A percentile compares a stretch with the other conserved stretches of the same genome.
Conservation (phyloP, 2,329 filamentous ascomycete genomes). For the Cordyceps tenuipes region DNA sequence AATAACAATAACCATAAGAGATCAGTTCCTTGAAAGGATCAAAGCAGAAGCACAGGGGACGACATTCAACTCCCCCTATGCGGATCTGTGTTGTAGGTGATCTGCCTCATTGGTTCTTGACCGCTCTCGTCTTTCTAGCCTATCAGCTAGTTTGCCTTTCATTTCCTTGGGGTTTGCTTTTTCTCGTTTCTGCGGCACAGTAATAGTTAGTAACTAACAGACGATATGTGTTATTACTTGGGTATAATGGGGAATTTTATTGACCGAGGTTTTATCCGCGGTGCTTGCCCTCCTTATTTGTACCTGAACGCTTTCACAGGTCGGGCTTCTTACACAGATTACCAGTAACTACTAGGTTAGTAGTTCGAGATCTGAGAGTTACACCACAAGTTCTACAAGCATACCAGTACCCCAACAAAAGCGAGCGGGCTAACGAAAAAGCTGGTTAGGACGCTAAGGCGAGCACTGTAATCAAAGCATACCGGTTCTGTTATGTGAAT, state of each 20-base stretch:
- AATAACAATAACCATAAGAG: no score
- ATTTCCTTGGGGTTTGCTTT: no score
- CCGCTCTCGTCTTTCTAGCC: no score
- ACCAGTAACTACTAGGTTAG: neutral
- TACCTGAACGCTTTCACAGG: neutral
- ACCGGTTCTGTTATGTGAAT: no score
- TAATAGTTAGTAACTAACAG: no score
- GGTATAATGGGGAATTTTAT: neutral
- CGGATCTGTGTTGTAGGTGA: no score
- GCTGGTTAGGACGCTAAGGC: neutral
- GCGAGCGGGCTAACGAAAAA: neutral
- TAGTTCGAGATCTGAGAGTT: neutral
- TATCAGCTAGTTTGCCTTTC: no score
- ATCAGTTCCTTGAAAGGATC: neutral
- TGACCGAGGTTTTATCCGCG: no score
- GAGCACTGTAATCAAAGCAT: neutral
- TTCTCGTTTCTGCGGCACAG: no score
- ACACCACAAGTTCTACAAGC: neutral
- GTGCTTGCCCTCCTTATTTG: neutral
- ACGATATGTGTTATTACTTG: neutral
- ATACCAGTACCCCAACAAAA: neutral
- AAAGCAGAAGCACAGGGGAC: neutral
- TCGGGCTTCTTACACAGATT: neutral
- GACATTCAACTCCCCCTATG: neutral
- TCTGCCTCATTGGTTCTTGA: no score